phyloP scores from a whole-genome alignment of 306 rosid species.

The Alnus glutinosa region DNA sequence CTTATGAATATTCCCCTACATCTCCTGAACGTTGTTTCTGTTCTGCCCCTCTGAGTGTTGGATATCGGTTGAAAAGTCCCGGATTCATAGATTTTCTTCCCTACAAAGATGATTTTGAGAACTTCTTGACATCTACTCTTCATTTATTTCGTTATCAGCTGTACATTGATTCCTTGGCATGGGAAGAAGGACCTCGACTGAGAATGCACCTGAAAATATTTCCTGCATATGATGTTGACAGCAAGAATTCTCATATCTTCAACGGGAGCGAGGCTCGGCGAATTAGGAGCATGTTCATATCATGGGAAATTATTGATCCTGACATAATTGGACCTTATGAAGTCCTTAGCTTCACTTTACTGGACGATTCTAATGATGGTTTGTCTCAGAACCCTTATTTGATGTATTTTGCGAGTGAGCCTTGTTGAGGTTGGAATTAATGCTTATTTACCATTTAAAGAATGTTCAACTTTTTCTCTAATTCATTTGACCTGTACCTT shows the following conservation, averaged over 20 bases:
- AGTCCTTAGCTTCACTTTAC: slow-evolving; percentile 67
- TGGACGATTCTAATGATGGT: slow-evolving; percentile 54
- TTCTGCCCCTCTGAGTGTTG: slow-evolving; percentile 72
- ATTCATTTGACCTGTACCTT: neutral
- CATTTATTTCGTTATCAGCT: slow-evolving; percentile 51
- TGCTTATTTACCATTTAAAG: slow-evolving; percentile 19
- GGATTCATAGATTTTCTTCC: slow-evolving; percentile 84
- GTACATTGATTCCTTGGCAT: slow-evolving; percentile 46
- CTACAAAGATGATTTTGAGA: slow-evolving; percentile 29
- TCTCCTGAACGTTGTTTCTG: slow-evolving; percentile 64
- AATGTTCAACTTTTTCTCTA: slow-evolving; percentile 8
- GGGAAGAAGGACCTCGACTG: slow-evolving; percentile 88
- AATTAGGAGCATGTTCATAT: slow-evolving; percentile 31
- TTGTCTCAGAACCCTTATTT: slow-evolving; percentile 36
- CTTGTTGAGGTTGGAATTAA: slow-evolving; percentile 7
- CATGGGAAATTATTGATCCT: slow-evolving; percentile 54
- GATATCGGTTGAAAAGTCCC: slow-evolving; percentile 91
- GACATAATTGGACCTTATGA: slow-evolving; percentile 90
- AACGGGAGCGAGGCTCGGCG: slow-evolving; percentile 55
- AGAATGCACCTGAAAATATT: slow-evolving; percentile 70
- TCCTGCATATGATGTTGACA: slow-evolving; percentile 42
- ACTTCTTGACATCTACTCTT: slow-evolving; percentile 49
- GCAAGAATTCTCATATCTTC: slow-evolving; percentile 22
- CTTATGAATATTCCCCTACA: slow-evolving; percentile 57
- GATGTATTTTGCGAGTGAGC: slow-evolving; percentile 20